These are phyloP conservation scores for Pistacia integerrima DNA, from an alignment of 345 rosid species.

Conservation along the genomic window DNA sequence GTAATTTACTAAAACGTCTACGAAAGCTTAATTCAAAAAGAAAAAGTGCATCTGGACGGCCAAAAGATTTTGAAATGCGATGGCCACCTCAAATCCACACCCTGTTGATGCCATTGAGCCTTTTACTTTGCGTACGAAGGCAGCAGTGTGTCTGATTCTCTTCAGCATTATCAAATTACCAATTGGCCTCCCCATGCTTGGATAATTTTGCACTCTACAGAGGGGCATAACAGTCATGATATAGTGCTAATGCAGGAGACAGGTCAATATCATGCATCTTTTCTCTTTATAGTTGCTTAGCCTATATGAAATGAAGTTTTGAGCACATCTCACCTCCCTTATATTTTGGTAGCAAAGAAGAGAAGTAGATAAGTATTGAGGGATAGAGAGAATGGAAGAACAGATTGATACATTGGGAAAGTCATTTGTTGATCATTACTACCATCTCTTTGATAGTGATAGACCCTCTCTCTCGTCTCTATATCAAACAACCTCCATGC, in stretches of 20 bases:
- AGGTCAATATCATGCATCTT: slow-evolving; percentile 6
- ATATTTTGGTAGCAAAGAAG: slow-evolving; percentile 10
- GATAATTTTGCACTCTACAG: too few species aligned
- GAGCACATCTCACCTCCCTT: slow-evolving; percentile 10
- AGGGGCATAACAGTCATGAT: slow-evolving; percentile 30
- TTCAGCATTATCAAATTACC: slow-evolving; percentile 19
- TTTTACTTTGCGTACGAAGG: slow-evolving; percentile 46
- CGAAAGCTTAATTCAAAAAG: slow-evolving; percentile 6
- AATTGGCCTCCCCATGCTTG: slow-evolving; percentile 1
- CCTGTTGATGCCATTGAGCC: neutral
- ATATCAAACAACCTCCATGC: slow-evolving; percentile 67
- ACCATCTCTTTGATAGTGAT: slow-evolving; percentile 67
- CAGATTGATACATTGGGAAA: slow-evolving; percentile 63
- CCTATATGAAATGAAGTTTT: slow-evolving; percentile 8
- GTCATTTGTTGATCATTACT: slow-evolving; percentile 79
- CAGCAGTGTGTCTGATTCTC: slow-evolving; percentile 50
- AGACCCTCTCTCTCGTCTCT: slow-evolving; percentile 53
- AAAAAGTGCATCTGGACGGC: slow-evolving; percentile 33
- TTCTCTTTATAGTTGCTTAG: slow-evolving; percentile 1
- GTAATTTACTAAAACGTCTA: neutral
- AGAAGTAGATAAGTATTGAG: neutral
- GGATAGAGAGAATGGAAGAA: slow-evolving; percentile 46
- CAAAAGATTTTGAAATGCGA: neutral
- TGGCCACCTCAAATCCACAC: slow-evolving; percentile 13
- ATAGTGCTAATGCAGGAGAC: neutral